These are phyloP conservation scores for Beta vulgaris DNA, from an alignment of 148 eudicot genomes.

Conservation along the genomic window DNA sequence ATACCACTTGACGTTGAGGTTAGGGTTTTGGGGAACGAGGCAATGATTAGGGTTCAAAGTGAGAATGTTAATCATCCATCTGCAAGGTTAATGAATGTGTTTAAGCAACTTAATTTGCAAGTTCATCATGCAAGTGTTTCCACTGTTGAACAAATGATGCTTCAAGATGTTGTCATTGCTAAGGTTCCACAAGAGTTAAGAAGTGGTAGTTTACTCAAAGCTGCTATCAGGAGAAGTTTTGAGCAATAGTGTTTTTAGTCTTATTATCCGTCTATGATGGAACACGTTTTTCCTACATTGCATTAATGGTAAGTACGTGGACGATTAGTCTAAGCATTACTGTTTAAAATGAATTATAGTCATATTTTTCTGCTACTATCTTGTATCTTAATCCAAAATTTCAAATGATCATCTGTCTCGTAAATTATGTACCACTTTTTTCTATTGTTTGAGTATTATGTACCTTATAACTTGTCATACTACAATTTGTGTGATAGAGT, in stretches of 20 bases:
- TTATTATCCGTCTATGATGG: too few relatives aligned
- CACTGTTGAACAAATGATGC: slow-evolving; percentile 52
- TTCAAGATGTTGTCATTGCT: slow-evolving; percentile 69
- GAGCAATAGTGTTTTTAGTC: slow-evolving; percentile 9
- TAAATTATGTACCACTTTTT: too few relatives aligned
- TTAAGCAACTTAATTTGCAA: slow-evolving; percentile 53
- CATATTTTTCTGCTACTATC: too few relatives aligned
- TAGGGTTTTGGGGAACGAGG: slow-evolving; percentile 54
- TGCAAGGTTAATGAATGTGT: slow-evolving; percentile 59
- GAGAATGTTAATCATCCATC: slow-evolving; percentile 48
- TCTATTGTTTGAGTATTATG: too few relatives aligned
- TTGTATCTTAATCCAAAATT: too few relatives aligned
- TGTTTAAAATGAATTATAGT: too few relatives aligned
- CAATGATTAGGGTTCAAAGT: slow-evolving; percentile 69
- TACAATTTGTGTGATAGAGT: too few relatives aligned
- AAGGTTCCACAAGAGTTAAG: slow-evolving; percentile 35
- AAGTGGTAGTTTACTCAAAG: slow-evolving; percentile 35
- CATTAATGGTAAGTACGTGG: too few relatives aligned
- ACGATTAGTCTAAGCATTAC: too few relatives aligned
- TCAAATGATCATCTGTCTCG: too few relatives aligned
- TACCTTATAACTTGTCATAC: too few relatives aligned
- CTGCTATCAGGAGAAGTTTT: slow-evolving; percentile 38
- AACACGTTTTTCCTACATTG: too few relatives aligned
- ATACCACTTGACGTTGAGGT: slow-evolving; percentile 46
- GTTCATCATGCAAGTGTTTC: slow-evolving; percentile 77